Evolutionary conservation across 345 rosid genomes (phyloP), one percentile per base, ranked within the genome.

Genomic region (Erucastrum elatum): DNA sequence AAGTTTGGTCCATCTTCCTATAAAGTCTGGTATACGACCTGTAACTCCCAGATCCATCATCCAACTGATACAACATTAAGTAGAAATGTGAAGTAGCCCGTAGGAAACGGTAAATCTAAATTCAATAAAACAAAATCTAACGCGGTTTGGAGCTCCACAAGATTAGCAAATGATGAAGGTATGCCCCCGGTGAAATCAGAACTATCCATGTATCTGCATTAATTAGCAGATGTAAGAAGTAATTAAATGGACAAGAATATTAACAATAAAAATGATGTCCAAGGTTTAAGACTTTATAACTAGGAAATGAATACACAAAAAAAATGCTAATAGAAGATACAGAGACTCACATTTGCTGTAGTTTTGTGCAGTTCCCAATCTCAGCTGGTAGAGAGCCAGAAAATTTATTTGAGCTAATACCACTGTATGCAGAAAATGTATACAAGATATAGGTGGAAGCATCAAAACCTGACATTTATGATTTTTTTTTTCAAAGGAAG

Each of bases 371-470:
- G 44, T 44, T 86, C 13, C 94, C 96, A 73, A 93, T 86, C 84
- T 84, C 88, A 21, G 79, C 35, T 5, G 93, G 98, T 58, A 93
- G 78, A 75, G 86, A 39, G 69, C 98, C 97, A 3, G 89, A 83
- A 74, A 91, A 91, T 75, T 88, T 88, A 81, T 91, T 93, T 33
- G 85, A 46, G 56, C 79, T 82, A 49, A 91, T 21, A 6, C 58
- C 37, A 41, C 98, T 91, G 69, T 71, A 66, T 41, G 68, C 31
- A 37, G 44, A 37, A 8, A 29, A 37, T 65, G 69, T 1, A 25
- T 56, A 17, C 2, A 25, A 21, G 0, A 15, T 9, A 75, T 21
- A 29, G 68, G 66, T 37, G 44, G 63, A 75, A 56, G n/a, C 46
- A 63, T 70, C 9, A 46, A 25, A 51, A 41, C 6, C 11, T 37